Evolutionary conservation across 768 basidiomycete genomes (phyloP), one percentile per base, ranked within the genome.

Genomic region (Lactarius akahatsu): DNA sequence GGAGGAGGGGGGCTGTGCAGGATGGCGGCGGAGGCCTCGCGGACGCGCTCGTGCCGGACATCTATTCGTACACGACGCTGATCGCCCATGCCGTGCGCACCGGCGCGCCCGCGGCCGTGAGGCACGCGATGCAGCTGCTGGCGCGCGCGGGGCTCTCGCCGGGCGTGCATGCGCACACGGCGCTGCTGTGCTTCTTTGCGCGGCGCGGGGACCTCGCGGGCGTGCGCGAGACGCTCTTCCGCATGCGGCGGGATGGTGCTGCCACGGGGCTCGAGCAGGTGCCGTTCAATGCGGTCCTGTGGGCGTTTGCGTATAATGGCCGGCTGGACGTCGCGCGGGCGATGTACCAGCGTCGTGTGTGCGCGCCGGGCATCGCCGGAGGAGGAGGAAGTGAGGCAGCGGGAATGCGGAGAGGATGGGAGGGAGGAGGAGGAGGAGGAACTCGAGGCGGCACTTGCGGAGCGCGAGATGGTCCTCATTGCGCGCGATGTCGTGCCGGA

Each of bases 61-160:
- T 90, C 59, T 77, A 81, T 72, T 90, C 92, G 16, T 86, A 88
- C 73, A 88, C 86, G 43, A 87, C 85, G 1, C 79, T 94, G 63
- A 78, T 92, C 64, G 77, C 80, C 62, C 81, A 89, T 55, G 92
- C 91, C 6, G 80, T 80, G 36, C 79, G 85, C 30, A 85, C 87
- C 16, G 72, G 77, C 23, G 73, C 80, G 43, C 70, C 75, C 1
- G 69, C 73, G 26, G 74, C 82, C 23, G 61, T 93, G 45, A 78
- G 77, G 20, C 85, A 84, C 67, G 85, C 89, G 1, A 79, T 78
- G 30, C 74, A 73, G n/a, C 76, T 91, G 23, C 76, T 93, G 52
- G 77, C 77, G 45, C 74, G 79, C 20, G 86, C 89, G 4, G 83
- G 81, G 5, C 66, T 89, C 9, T 65, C 77, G 3, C 86, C 88